Base-by-base conservation (phyloP, 23 red algal species). In the Gracilaria caudata region DNA sequence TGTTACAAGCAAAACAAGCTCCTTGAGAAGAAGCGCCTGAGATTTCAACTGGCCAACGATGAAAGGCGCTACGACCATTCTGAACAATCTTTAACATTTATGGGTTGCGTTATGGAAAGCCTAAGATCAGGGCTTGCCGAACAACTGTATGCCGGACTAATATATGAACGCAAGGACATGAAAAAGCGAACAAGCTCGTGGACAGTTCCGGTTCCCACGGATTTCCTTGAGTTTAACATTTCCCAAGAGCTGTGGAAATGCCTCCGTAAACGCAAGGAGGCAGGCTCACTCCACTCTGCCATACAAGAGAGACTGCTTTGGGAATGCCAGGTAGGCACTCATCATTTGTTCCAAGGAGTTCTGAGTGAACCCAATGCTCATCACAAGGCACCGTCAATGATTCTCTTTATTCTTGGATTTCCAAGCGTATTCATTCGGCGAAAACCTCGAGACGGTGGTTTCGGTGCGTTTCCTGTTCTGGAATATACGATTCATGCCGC, bases 31-130 rank as follows among this genome's bases (percentile, higher is more conserved):
- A 78, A 78, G 38, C 43, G 85, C 37, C 60, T 89, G 25, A 44
- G 73, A 7, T 89, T 65, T 49, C 72, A 89, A 34, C 84, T 88
- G 28, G 71, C 84, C 9, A 77, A 78, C 39, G 44, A 36, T 21
- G 66, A 88, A 53, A 35, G 56, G 4, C 66, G 40, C 37, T 51
- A 65, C 33, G 10, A 68, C 57, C 84, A 88, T 88, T 26, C 70
- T 4, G 84, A 78, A 32, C 49, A 58, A 14, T 58, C 61, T 45
- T 32, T 88, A 40, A 88, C 84, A 19, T 89, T 89, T 36, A 79
- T 89, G 85, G 85, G 85, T 1, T 89, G 85, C 56, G 73, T 79
- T 7, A 89, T 78, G 53, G 85, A 89, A 63, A 77, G 40, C 16
- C 32, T 77, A 4, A 70, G 85, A n/a, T 89, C 85, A 32, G 71